phyloP scores from a whole-genome alignment of 768 basidiomycete species.

The Podaxis sp. region DNA sequence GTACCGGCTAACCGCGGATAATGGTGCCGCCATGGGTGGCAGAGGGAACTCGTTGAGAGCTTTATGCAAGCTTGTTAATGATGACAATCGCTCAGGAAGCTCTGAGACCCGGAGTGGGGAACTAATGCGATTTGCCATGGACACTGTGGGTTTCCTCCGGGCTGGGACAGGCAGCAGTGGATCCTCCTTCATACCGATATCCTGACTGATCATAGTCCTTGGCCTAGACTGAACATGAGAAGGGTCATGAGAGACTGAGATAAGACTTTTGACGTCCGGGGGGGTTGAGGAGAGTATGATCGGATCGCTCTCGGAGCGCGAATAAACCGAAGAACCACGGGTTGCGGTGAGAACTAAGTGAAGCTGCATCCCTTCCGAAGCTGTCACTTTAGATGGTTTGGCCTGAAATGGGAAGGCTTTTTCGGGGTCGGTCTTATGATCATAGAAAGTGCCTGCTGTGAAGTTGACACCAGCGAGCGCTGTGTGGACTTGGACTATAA shows the following conservation, averaged over 20 bases:
- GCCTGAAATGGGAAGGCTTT: background rate
- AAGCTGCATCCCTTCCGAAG: no score
- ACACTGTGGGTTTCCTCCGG: background rate
- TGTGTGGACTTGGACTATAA: constrained; percentile 4
- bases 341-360: background rate
- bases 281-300: constrained; percentile 13
- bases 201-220: background rate
- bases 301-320: background rate
- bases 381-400: background rate
- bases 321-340: constrained; percentile 4
- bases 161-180: background rate
- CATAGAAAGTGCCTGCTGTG: constrained; percentile 10
- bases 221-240: background rate
- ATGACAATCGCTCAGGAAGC: constrained; percentile 9
- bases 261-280: constrained; percentile 6
- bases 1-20: background rate
- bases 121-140: background rate
- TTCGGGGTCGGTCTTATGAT: constrained; percentile 9
- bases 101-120: background rate
- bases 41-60: constrained; percentile 6
- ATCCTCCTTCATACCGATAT: background rate
- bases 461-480: constrained; percentile 7
- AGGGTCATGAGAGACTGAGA: background rate
- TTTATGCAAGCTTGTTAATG: constrained; percentile 1
- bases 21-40: background rate